phyloP scores from a whole-genome alignment of 2,329 filamentous ascomycete species.

The Sclerotinia glacialis region DNA sequence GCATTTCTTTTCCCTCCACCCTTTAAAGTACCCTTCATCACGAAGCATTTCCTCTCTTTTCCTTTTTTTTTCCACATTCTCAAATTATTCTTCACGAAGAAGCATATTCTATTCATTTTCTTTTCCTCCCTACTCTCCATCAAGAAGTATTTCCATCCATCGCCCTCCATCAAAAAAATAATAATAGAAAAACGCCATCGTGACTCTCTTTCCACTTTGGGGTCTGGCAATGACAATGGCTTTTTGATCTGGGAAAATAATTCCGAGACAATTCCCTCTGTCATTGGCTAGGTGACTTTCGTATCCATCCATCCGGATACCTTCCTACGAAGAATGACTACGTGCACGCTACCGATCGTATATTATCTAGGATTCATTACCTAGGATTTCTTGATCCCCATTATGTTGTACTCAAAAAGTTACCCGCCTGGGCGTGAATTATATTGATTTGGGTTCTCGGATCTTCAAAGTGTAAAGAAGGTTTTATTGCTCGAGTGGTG shows the following conservation, averaged over 20 bases:
- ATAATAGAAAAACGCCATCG: neutral
- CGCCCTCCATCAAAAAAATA: neutral
- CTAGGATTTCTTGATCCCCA: neutral
- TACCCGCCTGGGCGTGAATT: neutral
- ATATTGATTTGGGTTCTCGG: neutral
- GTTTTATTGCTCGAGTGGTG: neutral
- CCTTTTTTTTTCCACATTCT: neutral
- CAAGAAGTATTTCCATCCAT: neutral
- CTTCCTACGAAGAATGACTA: neutral
- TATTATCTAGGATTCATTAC: neutral
- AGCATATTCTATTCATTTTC: neutral
- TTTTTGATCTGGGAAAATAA: neutral
- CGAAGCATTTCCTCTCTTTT: neutral
- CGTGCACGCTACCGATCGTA: neutral
- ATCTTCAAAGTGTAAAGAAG: neutral
- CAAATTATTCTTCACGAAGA: neutral
- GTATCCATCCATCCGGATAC: neutral
- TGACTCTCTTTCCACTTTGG: neutral
- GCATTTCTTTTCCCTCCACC: neutral
- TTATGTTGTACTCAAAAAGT: neutral
- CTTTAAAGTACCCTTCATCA: neutral
- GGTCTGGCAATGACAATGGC: conserved; percentile 4
- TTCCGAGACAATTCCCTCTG: neutral
- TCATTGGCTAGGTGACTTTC: neutral
- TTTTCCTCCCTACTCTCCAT: neutral